Evolutionary conservation across 1,139 yeast genomes (phyloP).

Genomic region (Lizanozyma gosingica): DNA sequence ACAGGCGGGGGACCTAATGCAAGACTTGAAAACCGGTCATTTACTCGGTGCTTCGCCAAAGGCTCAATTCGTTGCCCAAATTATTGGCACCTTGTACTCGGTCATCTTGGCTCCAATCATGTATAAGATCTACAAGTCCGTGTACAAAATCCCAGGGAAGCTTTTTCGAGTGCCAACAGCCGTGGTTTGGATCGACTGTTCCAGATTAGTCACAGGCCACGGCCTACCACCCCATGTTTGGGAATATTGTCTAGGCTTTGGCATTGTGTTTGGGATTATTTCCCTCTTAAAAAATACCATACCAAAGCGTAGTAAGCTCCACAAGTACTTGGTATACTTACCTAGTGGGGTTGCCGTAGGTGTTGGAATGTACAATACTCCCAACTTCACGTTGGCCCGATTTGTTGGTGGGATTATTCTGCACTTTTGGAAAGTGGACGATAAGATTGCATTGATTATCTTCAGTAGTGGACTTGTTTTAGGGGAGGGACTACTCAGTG

Average conservation of each 20-base stretch:
- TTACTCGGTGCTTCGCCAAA: slow-evolving; percentile 84
- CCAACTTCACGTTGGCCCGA: slow-evolving; percentile 88
- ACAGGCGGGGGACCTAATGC: slow-evolving; percentile 98
- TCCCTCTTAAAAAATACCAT: slow-evolving; percentile 55
- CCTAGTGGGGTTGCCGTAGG: slow-evolving; percentile 98
- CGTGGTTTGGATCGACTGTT: slow-evolving; percentile 92
- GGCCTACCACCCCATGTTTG: slow-evolving; percentile 79
- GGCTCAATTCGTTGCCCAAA: slow-evolving; percentile 86
- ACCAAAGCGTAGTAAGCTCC: slow-evolving; percentile 28
- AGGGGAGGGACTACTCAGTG: slow-evolving; percentile 89
- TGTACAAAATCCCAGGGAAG: slow-evolving; percentile 76
- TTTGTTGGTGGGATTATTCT: slow-evolving; percentile 83
- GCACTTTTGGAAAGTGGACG: slow-evolving; percentile 45
- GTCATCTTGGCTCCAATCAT: slow-evolving; percentile 69
- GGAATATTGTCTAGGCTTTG: slow-evolving; percentile 57
- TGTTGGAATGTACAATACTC: slow-evolving; percentile 88
- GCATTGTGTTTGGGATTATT: slow-evolving; percentile 56
- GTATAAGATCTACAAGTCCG: slow-evolving; percentile 71
- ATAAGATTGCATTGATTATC: slow-evolving; percentile 66
- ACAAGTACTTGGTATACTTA: slow-evolving; percentile 44
- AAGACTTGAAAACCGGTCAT: slow-evolving; percentile 92
- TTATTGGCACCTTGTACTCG: slow-evolving; percentile 81
- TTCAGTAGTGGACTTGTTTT: slow-evolving; percentile 86
- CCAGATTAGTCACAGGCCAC: slow-evolving; percentile 83
- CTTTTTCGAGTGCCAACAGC: slow-evolving; percentile 90